Evolutionary conservation across 306 rosid species (phyloP).

Genomic region (Datisca glomerata): DNA sequence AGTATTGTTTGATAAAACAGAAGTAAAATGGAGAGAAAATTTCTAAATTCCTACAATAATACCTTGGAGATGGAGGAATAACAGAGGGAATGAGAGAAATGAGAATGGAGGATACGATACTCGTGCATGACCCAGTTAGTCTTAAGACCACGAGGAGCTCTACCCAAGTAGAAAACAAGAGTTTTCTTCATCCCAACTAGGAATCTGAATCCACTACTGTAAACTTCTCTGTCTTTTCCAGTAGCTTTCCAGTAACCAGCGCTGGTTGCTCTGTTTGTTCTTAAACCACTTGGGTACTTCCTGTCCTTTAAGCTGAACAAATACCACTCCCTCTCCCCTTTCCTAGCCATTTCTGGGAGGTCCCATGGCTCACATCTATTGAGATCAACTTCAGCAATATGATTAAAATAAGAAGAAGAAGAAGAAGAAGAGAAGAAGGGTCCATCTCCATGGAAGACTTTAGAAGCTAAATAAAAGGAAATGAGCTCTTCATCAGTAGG

Average conservation of each 20-base stretch:
- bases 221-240: conserved; percentile 12
- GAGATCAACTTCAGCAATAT: conserved; percentile 62
- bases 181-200: conserved; percentile 13
- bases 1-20: background rate
- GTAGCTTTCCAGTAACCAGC: conserved; percentile 16
- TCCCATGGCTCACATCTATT: conserved; percentile 82
- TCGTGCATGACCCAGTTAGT: conserved; percentile 17
- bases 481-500: conserved; percentile 85
- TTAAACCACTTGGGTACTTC: conserved; percentile 9
- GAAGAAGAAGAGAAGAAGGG: no score
- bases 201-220: background rate
- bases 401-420: no score
- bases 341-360: conserved; percentile 37
- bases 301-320: conserved; percentile 10
- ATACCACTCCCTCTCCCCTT: conserved; percentile 12
- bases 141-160: conserved; percentile 4
- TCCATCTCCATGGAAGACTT: conserved; percentile 36
- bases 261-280: conserved; percentile 7
- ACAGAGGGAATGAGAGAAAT: background rate
- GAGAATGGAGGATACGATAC: conserved; percentile 7
- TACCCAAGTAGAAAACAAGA: conserved; percentile 6
- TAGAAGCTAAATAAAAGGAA: conserved; percentile 50
- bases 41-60: no score
- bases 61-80: conserved; percentile 1
- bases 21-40: background rate